phyloP scores from a whole-genome alignment of 305 asterid genomes.

The Rubia occidens region DNA sequence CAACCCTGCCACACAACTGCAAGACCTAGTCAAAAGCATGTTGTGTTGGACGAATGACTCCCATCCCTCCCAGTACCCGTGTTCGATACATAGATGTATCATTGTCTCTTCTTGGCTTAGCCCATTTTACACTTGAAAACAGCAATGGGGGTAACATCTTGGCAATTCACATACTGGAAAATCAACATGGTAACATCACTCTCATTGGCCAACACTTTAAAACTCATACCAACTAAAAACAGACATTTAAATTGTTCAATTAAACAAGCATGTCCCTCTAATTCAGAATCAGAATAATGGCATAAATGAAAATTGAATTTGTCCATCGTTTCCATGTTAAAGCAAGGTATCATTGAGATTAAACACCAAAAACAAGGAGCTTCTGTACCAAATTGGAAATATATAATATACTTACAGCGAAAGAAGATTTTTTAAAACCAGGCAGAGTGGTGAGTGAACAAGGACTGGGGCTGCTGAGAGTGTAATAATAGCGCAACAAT shows the following conservation, averaged over 20 bases:
- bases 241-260: not conserved
- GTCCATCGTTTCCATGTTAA: not conserved
- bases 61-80: not conserved
- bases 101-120: not conserved
- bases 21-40: not conserved
- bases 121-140: not conserved
- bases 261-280: not conserved
- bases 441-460: constrained; percentile 12
- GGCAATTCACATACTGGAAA: not conserved
- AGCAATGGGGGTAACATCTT: not conserved
- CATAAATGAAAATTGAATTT: not conserved
- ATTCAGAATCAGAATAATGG: not conserved
- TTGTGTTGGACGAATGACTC: not conserved
- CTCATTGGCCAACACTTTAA: not conserved
- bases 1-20: not conserved
- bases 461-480: constrained; percentile 11
- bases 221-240: not conserved
- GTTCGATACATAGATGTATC: not conserved
- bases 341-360: not conserved
- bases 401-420: constrained; percentile 12
- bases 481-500: not conserved
- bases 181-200: not conserved
- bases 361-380: not conserved
- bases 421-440: constrained; percentile 9
- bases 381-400: not conserved